phyloP scores from a whole-genome alignment of 2,329 filamentous ascomycete genomes.

The Colletotrichum neosansevieriae region DNA sequence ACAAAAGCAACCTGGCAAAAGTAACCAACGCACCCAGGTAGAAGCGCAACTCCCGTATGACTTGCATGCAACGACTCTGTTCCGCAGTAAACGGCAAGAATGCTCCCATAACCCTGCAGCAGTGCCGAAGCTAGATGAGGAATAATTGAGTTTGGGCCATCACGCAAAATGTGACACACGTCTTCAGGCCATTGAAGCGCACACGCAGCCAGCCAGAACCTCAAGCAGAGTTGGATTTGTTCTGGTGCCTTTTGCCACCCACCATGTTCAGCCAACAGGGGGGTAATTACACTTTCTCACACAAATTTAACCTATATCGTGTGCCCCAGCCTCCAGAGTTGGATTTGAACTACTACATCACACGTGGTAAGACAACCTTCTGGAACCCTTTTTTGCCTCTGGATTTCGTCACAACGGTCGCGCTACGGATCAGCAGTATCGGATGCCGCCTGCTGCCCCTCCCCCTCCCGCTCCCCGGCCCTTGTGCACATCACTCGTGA shows the following conservation, averaged over 20 bases:
- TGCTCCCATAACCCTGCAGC: neutral
- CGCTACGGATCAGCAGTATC: too few relatives aligned
- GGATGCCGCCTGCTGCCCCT: too few relatives aligned
- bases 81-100: too few relatives aligned
- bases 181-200: neutral
- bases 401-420: neutral
- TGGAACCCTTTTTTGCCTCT: neutral
- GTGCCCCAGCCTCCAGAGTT: too few relatives aligned
- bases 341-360: too few relatives aligned
- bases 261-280: too few relatives aligned
- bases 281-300: too few relatives aligned
- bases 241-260: too few relatives aligned
- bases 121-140: neutral
- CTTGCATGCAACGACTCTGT: too few relatives aligned
- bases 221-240: neutral
- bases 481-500: neutral
- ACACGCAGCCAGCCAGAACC: neutral
- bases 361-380: neutral
- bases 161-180: conserved; percentile 14
- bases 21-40: too few relatives aligned
- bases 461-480: neutral
- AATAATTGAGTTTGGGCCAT: neutral
- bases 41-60: too few relatives aligned
- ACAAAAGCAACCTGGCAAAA: conserved; percentile 4
- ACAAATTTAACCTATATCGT: too few relatives aligned